Evolutionary conservation across 176 grass and related monocot species (phyloP), one percentile per base, ranked within the genome.

Genomic region (Rhynchospora tenuis): DNA sequence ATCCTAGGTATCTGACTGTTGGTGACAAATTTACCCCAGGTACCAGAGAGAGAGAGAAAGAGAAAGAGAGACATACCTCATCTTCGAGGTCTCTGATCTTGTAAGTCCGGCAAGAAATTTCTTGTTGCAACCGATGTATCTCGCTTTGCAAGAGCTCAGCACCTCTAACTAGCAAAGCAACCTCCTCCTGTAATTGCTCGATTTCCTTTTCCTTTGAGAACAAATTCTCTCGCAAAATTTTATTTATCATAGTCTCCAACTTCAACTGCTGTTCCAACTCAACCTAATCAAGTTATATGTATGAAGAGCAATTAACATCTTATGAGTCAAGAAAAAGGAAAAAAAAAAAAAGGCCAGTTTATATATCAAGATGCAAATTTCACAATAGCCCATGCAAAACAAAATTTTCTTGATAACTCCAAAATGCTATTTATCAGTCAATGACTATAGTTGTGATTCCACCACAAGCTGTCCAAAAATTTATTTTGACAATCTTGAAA

Each of bases 91-190:
- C 92, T 81, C 91, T 98, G 66, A 68, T 81, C 75, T 94, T 98
- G 84, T 98, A 91, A 47, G 85, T 94, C 50, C 91, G 87, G 86
- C 66, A 93, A 79, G 95, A 89, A 38, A 93, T 73, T 78, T 98
- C 92, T 82, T 93, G 92, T 80, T 98, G 92, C 77, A 93, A 54
- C 67, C 92, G 92, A 79, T 93, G 92, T 51, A 91, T 92, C 83
- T 92, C 90, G 48, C 81, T 91, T 91, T 85, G 88, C 90, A 93
- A 86, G 76, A 93, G 84, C 76, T 88, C 89, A 83, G 87, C 72
- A 31, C 86, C 58, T 62, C 89, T 89, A 64, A 98, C 81, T 50
- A 91, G 94, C 82, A 80, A 89, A 84, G 90, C 86, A 19, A 98
- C 66, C 44, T 94, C 95, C 63, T 89, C 88, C 74, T 91, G 89